Conservation (phyloP, 805 yeast genomes). For the Brettanomyces sp. region DNA sequence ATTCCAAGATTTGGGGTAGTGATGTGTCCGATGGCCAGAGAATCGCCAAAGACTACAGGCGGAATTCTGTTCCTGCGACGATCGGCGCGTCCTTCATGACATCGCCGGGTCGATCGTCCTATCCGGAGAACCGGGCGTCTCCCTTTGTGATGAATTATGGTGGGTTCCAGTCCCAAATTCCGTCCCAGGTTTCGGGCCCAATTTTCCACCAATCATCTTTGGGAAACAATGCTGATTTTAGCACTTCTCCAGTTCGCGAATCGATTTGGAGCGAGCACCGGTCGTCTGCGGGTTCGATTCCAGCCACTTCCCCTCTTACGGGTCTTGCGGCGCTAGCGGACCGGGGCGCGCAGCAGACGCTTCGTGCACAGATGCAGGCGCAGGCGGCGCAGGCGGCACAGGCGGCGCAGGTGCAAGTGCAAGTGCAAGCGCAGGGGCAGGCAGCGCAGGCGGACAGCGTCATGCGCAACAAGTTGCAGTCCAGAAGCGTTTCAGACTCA, state of each 20-base stretch:
- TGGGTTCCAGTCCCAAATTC: neutral
- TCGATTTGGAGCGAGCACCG: slow-evolving; percentile 4
- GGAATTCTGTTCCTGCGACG: neutral
- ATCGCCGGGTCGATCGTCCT: neutral
- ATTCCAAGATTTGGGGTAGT: slow-evolving; percentile 15
- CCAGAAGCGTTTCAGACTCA: too few species aligned
- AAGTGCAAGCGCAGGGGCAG: too few species aligned
- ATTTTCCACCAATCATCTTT: neutral
- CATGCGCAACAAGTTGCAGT: too few species aligned
- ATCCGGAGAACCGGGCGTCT: neutral
- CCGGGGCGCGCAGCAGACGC: too few species aligned
- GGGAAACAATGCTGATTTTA: neutral
- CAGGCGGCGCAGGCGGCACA: too few species aligned
- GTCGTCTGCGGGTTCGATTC: slow-evolving; percentile 15
- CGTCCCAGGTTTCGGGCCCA: neutral
- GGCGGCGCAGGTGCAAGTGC: too few species aligned
- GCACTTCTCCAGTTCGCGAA: neutral
- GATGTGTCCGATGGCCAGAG: too few species aligned
- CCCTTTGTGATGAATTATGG: neutral
- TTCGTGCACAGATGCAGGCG: too few species aligned
- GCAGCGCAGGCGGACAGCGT: too few species aligned
- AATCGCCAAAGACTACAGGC: neutral
- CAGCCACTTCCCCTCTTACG: slow-evolving; percentile 15
- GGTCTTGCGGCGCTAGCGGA: slow-evolving; percentile 1
- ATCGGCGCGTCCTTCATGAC: slow-evolving; percentile 2